Evolutionary conservation across 1,139 yeast genomes (phyloP), one percentile per base, ranked within the genome.

Genomic region (Zygosaccharomyces sapae): DNA sequence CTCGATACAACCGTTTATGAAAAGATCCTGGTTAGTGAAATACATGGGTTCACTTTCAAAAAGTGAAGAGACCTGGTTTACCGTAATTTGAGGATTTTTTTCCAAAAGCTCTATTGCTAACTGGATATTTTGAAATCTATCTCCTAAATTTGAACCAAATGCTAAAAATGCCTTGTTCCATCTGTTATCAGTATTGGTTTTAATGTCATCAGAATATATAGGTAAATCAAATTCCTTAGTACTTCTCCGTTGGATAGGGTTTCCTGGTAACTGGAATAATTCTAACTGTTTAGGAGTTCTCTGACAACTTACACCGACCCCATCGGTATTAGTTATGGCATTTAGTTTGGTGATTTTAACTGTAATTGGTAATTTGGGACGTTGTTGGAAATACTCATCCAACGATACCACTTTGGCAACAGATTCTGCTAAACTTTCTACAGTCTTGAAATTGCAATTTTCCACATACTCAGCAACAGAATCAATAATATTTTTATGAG

Each of bases 21-120:
- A 94, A 59, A 81, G 83, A 2, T 81, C 76, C 68, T 92, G 99
- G 51, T 89, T 87, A 41, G 76, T 69, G 53, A 75, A 80, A 64
- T 89, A 94, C 97, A 92, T 92, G 40, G 99, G 97, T 55, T 83
- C 87, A 19, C 96, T 86, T 51, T 85, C 81, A 66, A 87, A 92
- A 50, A 92, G 69, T 1, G 94, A 79, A 0, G 97, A 89, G 0
- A 94, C 79, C 2, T 77, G 71, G 3, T 72, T 53, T 0, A 92
- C 78, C 5, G 65, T 58, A 3, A 61, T 49, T 22, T 85, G 73
- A 10, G 66, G 41, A 55, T 68, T 50, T 30, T 55, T 40, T 8
- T 72, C 65, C 16, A 92, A 69, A 40, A 75, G 70, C 0, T 67
- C 66, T 18, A 88, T 66, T 0, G 96, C 84, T n/a, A 58, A 56